Percentiles rank a stretch among this genome's conserved stretches.
Evolutionary conservation across 257 asterid species (phyloP).

Genomic region (Solanum peruvianum): DNA sequence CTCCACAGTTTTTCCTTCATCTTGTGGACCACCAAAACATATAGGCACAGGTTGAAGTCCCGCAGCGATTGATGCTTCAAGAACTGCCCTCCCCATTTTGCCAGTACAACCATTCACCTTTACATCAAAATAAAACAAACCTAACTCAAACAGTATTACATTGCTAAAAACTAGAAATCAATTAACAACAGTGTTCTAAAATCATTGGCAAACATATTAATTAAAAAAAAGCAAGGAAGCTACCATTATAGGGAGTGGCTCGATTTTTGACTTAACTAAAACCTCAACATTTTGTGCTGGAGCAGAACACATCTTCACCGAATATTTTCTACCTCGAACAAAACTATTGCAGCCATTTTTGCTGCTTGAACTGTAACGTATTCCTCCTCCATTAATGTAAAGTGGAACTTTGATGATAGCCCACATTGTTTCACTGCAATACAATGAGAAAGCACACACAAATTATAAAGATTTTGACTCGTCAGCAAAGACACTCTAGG

Average conservation of each 20-base stretch:
- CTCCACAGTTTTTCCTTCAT: conserved; percentile 55
- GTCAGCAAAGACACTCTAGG: background rate
- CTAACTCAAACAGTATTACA: background rate
- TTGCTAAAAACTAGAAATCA: background rate
- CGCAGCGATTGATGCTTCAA: conserved; percentile 82
- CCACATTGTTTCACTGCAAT: conserved; percentile 15
- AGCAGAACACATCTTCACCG: conserved; percentile 16
- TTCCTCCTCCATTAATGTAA: conserved; percentile 1
- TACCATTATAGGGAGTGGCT: conserved; percentile 46
- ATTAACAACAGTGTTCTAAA: background rate
- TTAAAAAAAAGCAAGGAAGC: background rate
- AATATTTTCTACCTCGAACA: conserved; percentile 5
- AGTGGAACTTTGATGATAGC: conserved; percentile 20
- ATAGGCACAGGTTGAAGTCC: conserved; percentile 71
- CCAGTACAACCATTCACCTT: conserved; percentile 93
- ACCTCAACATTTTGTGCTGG: conserved; percentile 11
- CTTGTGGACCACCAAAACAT: conserved; percentile 67
- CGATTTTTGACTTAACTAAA: background rate
- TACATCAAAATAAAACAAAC: background rate
- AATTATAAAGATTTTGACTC: background rate
- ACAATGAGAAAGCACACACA: background rate
- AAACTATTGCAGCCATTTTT: conserved; percentile 2
- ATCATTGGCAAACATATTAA: background rate
- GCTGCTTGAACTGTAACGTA: conserved; percentile 6
- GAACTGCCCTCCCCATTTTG: conserved; percentile 89